Evolutionary conservation across 148 eudicot genomes (phyloP), one percentile per base, ranked within the genome.

Genomic region (Mesembryanthemum crystallinum): DNA sequence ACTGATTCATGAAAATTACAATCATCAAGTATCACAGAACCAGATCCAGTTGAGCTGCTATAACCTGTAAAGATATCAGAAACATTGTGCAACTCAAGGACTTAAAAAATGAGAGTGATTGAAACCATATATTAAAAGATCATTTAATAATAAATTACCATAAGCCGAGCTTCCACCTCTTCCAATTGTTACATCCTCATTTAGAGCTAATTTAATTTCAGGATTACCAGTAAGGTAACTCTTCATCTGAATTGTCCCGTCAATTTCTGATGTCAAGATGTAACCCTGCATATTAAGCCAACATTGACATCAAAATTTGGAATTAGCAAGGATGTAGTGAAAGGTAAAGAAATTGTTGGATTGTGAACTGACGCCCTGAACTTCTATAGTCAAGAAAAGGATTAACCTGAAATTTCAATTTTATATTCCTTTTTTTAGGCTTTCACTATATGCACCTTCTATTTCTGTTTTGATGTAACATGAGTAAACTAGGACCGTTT

Each of bases 1-100:
- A 94, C 98, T 73, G 98, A 94, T 82, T 94, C 98, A 67, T 94
- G 97, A 77, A 94, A 94, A 80, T 94, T 94, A 83, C 98, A 94
- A 78, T 94, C 98, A 79, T 91, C 97, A 71, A 94, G 87, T 64
- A 94, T 85, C 75, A 94, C 97, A 55, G 88, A 73, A 77, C 97
- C 98, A 67, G 97, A 85, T 25, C 92, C 98, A 75, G 85, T 77
- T 39, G 92, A 88, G 76, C 89, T 87, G 77, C 92, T 72, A 77
- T 94, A 90, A 70, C 84, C 97, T 91, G 82, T 49, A 54, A 61
- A 66, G 7, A 60, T 71, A 73, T 52, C 51, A 63, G 45, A 72
- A 74, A 24, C 21, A 29, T 58, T 47, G 30, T 42, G 45, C 71
- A 42, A 43, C n/a, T 9, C 58, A 69, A 4, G 10, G 23, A 27